Conservation (phyloP, 2,329 filamentous ascomycete genomes). For the Coccinonectria pachysandricola region DNA sequence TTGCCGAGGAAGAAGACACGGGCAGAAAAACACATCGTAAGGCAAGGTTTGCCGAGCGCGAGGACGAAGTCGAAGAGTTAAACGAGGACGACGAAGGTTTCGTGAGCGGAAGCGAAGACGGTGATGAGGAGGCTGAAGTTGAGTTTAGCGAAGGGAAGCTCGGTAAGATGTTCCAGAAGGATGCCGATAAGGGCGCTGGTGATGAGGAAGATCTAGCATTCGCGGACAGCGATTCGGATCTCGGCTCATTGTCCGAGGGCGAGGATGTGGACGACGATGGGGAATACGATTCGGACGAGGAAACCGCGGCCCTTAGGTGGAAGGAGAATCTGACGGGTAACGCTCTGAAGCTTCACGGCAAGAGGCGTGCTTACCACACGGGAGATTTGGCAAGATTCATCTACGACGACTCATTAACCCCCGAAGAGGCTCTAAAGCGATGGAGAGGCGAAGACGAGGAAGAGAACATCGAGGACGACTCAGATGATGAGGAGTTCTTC, state of each 20-base stretch:
- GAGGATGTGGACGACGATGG: conserved; percentile 37
- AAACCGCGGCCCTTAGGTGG: conserved; percentile 69
- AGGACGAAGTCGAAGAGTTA: conserved; percentile 48
- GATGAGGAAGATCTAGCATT: conserved; percentile 76
- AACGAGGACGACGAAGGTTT: conserved; percentile 41
- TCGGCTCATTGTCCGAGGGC: conserved; percentile 68
- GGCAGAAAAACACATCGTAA: conserved; percentile 50
- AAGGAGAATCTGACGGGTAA: conserved; percentile 76
- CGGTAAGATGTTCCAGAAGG: conserved; percentile 49
- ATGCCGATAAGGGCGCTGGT: conserved; percentile 38
- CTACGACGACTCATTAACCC: conserved; percentile 72
- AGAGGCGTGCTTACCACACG: conserved; percentile 63
- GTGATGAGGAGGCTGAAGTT: conserved; percentile 39
- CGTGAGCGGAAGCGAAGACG: conserved; percentile 42
- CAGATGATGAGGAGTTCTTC: conserved; percentile 54
- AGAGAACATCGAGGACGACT: conserved; percentile 47
- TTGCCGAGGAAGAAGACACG: conserved; percentile 43
- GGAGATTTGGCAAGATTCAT: conserved; percentile 77
- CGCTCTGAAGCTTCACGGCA: conserved; percentile 60
- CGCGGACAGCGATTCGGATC: conserved; percentile 92
- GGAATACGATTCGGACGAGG: conserved; percentile 52
- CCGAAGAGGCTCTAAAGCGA: conserved; percentile 62
- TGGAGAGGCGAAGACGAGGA: conserved; percentile 66
- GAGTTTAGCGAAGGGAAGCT: conserved; percentile 51
- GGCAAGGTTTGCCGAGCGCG: conserved; percentile 48